Evolutionary conservation across 345 rosid genomes (phyloP).

Genomic region (Brassica incana): DNA sequence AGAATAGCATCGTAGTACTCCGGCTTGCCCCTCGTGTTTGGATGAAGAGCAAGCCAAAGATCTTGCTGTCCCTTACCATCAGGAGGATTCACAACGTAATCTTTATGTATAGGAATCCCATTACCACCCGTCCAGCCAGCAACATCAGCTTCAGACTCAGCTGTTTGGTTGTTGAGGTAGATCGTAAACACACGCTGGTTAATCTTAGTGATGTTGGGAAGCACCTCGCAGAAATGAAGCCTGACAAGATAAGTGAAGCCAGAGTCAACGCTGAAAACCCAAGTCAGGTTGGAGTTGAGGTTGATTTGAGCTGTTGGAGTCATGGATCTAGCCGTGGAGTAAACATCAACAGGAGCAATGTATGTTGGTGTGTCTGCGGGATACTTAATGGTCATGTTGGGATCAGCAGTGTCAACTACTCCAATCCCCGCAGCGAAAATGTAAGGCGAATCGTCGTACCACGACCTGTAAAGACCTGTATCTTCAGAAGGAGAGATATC

Average conservation of each 20-base stretch:
- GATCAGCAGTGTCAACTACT: conserved; percentile 45
- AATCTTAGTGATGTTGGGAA: conserved; percentile 37
- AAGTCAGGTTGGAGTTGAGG: conserved; percentile 66
- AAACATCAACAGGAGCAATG: conserved; percentile 67
- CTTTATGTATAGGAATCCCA: not conserved
- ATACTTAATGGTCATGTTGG: conserved; percentile 48
- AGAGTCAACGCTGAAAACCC: conserved; percentile 81
- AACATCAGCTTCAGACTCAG: conserved; percentile 45
- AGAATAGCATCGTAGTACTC: not conserved
- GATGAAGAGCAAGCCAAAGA: not conserved
- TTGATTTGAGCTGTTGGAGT: conserved; percentile 56
- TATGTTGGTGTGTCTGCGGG: conserved; percentile 57
- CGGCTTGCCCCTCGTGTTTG: not conserved
- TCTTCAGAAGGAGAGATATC: conserved; percentile 76
- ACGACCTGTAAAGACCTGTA: conserved; percentile 76
- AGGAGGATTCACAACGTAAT: not conserved
- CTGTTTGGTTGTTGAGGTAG: conserved; percentile 74
- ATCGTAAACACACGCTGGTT: conserved; percentile 73
- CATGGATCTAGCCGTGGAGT: conserved; percentile 79
- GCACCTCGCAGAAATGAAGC: conserved; percentile 88
- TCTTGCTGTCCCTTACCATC: not conserved
- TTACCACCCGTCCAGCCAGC: not conserved
- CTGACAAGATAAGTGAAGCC: conserved; percentile 77
- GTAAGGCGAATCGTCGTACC: conserved; percentile 76
- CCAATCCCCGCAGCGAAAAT: conserved; percentile 63